Base-by-base conservation (phyloP, 306 rosid genomes). In the Fragaria iinumae region DNA sequence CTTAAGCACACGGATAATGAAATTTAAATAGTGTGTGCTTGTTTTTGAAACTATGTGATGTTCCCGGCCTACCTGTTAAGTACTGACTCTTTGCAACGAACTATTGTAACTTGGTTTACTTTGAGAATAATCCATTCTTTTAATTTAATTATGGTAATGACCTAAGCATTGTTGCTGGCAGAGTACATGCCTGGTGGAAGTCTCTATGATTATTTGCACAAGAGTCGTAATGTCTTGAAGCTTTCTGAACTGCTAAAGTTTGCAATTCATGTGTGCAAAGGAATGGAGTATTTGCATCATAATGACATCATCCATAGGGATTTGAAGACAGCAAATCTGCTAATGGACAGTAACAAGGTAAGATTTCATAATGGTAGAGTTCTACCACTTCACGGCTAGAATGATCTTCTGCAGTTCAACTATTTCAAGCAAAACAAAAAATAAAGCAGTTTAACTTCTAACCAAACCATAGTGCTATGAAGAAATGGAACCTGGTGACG, bases 141-240 rank as follows among this genome's bases (percentile, higher is more conserved):
- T 13, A 49, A 0, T 13, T 55, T 27, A 23, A 25, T 59, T 63
- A 45, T 64, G 36, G 2, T 9, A 55, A 17, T 75, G 68, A 68
- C 69, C 52, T 23, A 11, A 67, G 76, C 69, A 21, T 39, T 38
- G 57, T 52, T 83, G 27, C 18, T 55, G 84, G 87, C 93, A 96
- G 99, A 96, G 89, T 96, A 90, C 80, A 96, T 96, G 99, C 93
- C 96, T 43, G 94, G 98, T 72, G 99, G 99, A 86, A 96, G 96
- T 85, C 89, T 96, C 59, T 96, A 96, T 76, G 97, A 92, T 87
- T 92, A 91, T 88, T 81, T 96, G 93, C 99, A 96, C 87, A 96
- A 91, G 89, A 91, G 86, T 80, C 96, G 79, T 87, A 84, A 87
- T 79, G 85, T 87, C 75, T 79, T 91, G 88, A 92, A 89, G 87